Percentiles rank a stretch among this genome's conserved stretches.
Conservation (phyloP, 2,329 filamentous ascomycete genomes). For the Monilinia fructicola region DNA sequence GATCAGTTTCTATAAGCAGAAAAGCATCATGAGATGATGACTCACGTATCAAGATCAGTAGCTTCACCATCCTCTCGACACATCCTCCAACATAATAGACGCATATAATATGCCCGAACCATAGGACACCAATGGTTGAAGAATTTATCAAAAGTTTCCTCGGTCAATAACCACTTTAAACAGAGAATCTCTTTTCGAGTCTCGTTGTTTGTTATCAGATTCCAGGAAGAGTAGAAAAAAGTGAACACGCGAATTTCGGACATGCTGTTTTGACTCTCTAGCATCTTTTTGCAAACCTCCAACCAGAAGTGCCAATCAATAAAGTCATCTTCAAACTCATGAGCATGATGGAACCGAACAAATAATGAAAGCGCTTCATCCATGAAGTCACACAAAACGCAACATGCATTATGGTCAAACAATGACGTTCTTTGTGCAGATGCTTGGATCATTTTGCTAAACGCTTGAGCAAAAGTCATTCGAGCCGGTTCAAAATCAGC, state of each 20-base stretch:
- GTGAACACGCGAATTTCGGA: conserved; percentile 69
- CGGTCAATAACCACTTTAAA: conserved; percentile 60
- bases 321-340: conserved; percentile 42
- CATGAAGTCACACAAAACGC: conserved; percentile 70
- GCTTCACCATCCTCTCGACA: conserved; percentile 59
- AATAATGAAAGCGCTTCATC: conserved; percentile 67
- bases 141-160: conserved; percentile 61
- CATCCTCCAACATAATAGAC: conserved; percentile 68
- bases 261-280: conserved; percentile 68
- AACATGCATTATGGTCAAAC: conserved; percentile 70
- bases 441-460: conserved; percentile 60
- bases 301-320: conserved; percentile 70
- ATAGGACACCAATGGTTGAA: conserved; percentile 78
- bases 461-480: conserved; percentile 62
- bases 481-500: conserved; percentile 53
- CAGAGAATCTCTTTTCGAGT: conserved; percentile 60
- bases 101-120: conserved; percentile 75
- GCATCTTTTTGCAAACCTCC: conserved; percentile 64
- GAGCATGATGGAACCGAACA: conserved; percentile 56
- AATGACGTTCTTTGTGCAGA: conserved; percentile 62
- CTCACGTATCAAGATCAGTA: conserved; percentile 56
- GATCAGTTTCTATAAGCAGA: conserved; percentile 31
- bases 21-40: conserved; percentile 27
- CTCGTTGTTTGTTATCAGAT: conserved; percentile 54
- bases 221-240: conserved; percentile 67